Base-by-base conservation (phyloP, 2,329 filamentous ascomycete genomes). In the Microsporum canis region DNA sequence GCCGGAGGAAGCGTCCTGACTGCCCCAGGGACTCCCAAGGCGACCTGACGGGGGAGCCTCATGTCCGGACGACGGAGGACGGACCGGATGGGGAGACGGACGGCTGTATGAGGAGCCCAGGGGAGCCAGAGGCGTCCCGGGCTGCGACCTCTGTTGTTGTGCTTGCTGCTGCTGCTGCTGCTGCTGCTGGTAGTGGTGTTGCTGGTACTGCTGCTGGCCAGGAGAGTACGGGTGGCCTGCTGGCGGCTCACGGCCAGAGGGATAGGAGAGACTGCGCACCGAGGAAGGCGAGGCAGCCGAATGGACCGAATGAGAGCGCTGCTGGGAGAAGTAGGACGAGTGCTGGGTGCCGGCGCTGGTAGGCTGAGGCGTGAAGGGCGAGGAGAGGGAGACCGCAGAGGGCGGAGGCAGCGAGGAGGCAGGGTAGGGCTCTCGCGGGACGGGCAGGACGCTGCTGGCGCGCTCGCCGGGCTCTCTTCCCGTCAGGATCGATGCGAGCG, bases 51-150 rank as follows among this genome's bases (percentile, higher is more conserved):
- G 69, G 36, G 69, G 70, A 34, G 68, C 71, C 59, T 74, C 72
- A 60, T 67, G 72, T 38, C 73, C 72, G 8, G 74, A 73, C 7
- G 74, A 75, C 17, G 63, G 69, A 17, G 74, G 74, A 29, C 73
- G 74, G 27, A 65, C 63, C 6, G 71, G 68, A 31, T 71, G 72
- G 12, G 74, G 69, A 0, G 73, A 73, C n/a, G 71, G 71, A 23
- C 69, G 73, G 17, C 68, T 63, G 47, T 68, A 70, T 14, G 71
- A 67, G 5, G 68, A 62, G 39, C 57, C 27, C 36, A 76, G 77
- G 31, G 78, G 79, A 1, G 76, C 78, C 51, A 80, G 70, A 29
- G 79, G 79, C 12, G 79, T 80, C 49, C 73, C 74, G 10, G 78
- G 76, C 61, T 80, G 74, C 4, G 77, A 78, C 17, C 72, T 71